Evolutionary conservation across 345 rosid genomes (phyloP), one percentile per base, ranked within the genome.

Genomic region (Eucalyptus regnans): DNA sequence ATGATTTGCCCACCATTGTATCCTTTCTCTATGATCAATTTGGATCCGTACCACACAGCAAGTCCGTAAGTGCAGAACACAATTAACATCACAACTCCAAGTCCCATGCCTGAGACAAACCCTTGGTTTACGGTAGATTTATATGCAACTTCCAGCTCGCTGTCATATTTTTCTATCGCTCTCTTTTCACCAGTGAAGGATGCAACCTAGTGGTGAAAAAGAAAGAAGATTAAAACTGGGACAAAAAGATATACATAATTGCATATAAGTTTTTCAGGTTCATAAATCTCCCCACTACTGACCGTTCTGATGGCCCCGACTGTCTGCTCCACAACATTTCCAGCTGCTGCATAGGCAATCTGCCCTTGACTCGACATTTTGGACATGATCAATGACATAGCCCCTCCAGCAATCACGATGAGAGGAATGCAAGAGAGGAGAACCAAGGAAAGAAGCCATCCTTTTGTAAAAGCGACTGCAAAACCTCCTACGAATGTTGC

Each of bases 131-230:
- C 92, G 9, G 94, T 87, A 33, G 97, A 91, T 41, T 89, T 90
- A 81, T 94, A 96, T 33, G 98, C 98, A 16, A 93, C 88, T 88
- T 93, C 91, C 11, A 97, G 93, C 89, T 94, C 95, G 10, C 68
- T 90, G 54, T 96, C 90, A 58, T 97, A 97, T 7, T 94, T 96
- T 15, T 92, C 93, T 41, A 93, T 91, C 29, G 99, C 97, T 29
- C 87, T 91, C 91, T 95, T 96, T 94, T 97, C 99, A 51, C 98
- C 98, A 0, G 98, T 94, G 92, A 97, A 97, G n/a, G 99, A 95
- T 76, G 94, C 96, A 29, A 97, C 98, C 99, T 96, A 88, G 86
- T n/a, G 83, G 7, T 33, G 27, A 79, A 49, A 17, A 58, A 50
- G 52, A 25, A 58, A 29, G 16, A 88, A 89, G 41, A 89, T 64